Evolutionary conservation across 1,284 basidiomycete species (phyloP), one percentile per base, ranked within the genome.

Genomic region (Puccinia brachypodii): DNA sequence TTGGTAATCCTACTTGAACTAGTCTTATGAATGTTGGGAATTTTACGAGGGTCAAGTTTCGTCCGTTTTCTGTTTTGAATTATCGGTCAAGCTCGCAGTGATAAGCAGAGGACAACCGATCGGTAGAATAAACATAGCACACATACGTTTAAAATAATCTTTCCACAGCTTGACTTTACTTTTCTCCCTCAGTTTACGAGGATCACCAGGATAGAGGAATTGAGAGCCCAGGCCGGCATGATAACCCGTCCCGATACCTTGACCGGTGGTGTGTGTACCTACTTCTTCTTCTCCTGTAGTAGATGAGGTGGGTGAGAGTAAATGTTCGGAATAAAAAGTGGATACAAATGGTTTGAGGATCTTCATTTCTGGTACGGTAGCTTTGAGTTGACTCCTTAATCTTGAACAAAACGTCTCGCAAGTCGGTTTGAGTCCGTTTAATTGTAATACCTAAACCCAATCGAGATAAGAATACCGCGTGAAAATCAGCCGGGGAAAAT

Each of bases 91-190:
- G 28, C 11, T 2, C 14, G 31, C 9, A 44, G 3, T 68, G 25
- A 25, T 11, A 25, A 68, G 38, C 33, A 25, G n/a, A 0, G 44
- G 14, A 38, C 16, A 56, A 50, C 14, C 28, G 56, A 8, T n/a
- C 44, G 78, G 22, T 33, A 33, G 7, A 71, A 83, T 42, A 84
- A 82, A n/a, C n/a, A n/a, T n/a, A 80, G 71, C 60, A 33, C 44
- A 14, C 90, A 83, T 85, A 95, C 94, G 88, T 84, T 90, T 89
- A 53, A 96, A 89, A 87, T 99, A 99, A 80, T 92, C 91, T 28
- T 92, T 92, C 97, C 97, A 99, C 16, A 99, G 90, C 87, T 97
- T 98, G 85, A 97, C 92, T 87, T 99, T 99, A 60, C 94, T 97
- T 80, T 94, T 94, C 88, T 99, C 97, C 42, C 96, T 91, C 83